Base-by-base conservation (phyloP, 2,329 filamentous ascomycete species). In the Aspergillus vadensis region DNA sequence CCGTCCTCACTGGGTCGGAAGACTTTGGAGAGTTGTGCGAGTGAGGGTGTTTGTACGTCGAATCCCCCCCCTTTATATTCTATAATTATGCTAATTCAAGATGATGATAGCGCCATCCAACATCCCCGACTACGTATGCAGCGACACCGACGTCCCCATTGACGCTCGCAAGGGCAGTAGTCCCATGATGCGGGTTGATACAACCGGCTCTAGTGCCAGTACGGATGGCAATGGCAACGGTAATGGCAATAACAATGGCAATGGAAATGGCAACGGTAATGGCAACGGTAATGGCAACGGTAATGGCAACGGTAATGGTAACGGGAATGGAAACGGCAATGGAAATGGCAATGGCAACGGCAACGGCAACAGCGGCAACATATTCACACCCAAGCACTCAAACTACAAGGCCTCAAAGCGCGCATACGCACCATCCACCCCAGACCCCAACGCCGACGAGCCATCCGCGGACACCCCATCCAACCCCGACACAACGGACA, bases 41-140 rank as follows among this genome's bases (percentile, higher is more conserved):
- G 39, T 38, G 58, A 55, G 36, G 60, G 55, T 27, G 61, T 65
- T 17, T 32, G 63, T 65, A 62, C 14, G 63, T 58, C n/a, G n/a
- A n/a, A n/a, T n/a, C n/a, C 8, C 8, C 27, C 27, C 27, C 27
- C 10, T 30, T 12, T 30, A 30, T 30, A 9, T 30, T 10, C 27
- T 30, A 10, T 30, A 12, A 12, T 12, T 1, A 15, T 19, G 17
- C 23, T 41, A 23, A 60, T 21, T 1, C 49, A 14, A n/a, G 25
- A 44, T 15, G 27, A 25, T 23, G 8, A 51, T 32, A 64, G 63
- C 51, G 2, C 44, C n/a, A 25, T 17, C 44, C 3, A 27, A 57
- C 14, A 61, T 65, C 49, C 25, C 53, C n/a, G 9, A 15, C 5
- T 65, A 61, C 21, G 51, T 65, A 30, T 65, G 63, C 53, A 36